Conservation (phyloP, 371 early-diverging fungal genomes). For the Capillidium heterosporum region DNA sequence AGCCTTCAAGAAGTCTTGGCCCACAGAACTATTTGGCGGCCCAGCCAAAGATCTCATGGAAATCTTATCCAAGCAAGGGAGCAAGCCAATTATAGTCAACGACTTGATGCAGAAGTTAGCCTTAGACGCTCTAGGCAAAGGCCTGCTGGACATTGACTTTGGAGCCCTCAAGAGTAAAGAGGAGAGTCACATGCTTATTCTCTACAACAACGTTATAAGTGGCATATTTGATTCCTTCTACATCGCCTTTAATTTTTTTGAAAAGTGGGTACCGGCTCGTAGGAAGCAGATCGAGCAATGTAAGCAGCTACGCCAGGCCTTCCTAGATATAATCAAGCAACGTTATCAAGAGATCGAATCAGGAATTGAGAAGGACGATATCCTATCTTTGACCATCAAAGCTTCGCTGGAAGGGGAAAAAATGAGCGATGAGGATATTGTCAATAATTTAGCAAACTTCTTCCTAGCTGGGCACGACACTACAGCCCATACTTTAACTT, state of each 20-base stretch:
- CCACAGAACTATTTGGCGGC: constrained; percentile 1
- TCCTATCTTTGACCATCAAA: constrained; percentile 4
- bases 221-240: background rate
- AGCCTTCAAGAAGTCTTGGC: constrained; percentile 4
- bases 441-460: constrained; percentile 19
- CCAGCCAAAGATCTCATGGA: background rate
- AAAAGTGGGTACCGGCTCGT: constrained; percentile 2
- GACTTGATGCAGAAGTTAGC: constrained; percentile 1
- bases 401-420: background rate
- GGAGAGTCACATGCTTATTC: background rate
- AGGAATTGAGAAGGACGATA: background rate
- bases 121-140: constrained; percentile 4
- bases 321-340: background rate
- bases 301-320: background rate
- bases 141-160: constrained; percentile 2
- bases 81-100: background rate
- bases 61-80: background rate
- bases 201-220: background rate
- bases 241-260: background rate
- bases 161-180: background rate
- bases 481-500: constrained; percentile 23
- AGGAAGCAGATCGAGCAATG: background rate
- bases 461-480: constrained; percentile 33
- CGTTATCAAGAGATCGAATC: background rate
- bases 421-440: constrained; percentile 6